Evolutionary conservation across 306 rosid species (phyloP).

Genomic region (apple (Malus domestica)): DNA sequence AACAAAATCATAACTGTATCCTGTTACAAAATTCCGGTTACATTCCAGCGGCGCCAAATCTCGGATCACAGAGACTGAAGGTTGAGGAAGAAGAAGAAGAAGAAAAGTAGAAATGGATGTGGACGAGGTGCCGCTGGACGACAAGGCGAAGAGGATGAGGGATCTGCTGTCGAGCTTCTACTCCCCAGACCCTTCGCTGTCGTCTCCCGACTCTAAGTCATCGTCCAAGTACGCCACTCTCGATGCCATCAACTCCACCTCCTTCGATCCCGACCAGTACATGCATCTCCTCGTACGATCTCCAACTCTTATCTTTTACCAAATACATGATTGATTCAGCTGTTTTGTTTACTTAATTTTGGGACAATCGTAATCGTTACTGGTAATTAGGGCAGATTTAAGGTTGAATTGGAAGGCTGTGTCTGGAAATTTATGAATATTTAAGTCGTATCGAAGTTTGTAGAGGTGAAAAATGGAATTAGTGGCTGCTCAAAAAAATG

Average conservation of each 20-base stretch:
- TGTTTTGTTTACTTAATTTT: neutral
- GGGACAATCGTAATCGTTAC: neutral
- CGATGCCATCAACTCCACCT: conserved; percentile 68
- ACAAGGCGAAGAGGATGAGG: conserved; percentile 88
- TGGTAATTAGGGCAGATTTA: neutral
- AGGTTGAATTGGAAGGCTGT: neutral
- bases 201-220: conserved; percentile 30
- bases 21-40: no score
- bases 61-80: neutral
- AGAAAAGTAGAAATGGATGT: conserved; percentile 40
- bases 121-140: conserved; percentile 56
- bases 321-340: neutral
- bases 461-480: neutral
- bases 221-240: conserved; percentile 40
- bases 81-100: neutral
- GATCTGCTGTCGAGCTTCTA: conserved; percentile 95
- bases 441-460: neutral
- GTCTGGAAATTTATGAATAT: neutral
- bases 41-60: no score
- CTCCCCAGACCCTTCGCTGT: conserved; percentile 63
- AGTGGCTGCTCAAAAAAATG: neutral
- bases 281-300: conserved; percentile 64
- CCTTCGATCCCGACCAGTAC: conserved; percentile 83
- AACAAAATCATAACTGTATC: no score
- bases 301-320: neutral